Percentiles rank a stretch among this genome's conserved stretches.
phyloP scores from a whole-genome alignment of 345 rosid species.

The Rhizophora apiculata region DNA sequence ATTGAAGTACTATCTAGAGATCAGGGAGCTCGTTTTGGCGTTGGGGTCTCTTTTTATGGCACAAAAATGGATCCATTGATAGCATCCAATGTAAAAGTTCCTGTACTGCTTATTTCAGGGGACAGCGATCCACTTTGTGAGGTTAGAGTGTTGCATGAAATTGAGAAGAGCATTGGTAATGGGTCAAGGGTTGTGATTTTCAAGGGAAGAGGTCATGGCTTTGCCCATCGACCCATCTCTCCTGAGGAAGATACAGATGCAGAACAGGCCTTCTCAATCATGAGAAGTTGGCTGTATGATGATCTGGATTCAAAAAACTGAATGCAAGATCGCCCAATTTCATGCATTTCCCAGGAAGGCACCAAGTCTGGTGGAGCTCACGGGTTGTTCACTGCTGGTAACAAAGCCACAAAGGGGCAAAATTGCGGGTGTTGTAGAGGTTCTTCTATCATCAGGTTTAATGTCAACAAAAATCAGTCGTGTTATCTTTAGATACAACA shows the following conservation, averaged over 20 bases:
- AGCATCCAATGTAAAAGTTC: slow-evolving; percentile 51
- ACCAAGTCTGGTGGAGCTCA: neutral
- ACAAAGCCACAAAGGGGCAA: neutral
- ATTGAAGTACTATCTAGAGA: slow-evolving; percentile 62
- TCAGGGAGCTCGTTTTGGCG: slow-evolving; percentile 44
- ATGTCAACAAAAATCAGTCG: neutral
- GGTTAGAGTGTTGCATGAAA: slow-evolving; percentile 37
- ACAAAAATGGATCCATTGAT: slow-evolving; percentile 57
- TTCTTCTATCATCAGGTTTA: neutral
- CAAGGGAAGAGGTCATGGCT: slow-evolving; percentile 73
- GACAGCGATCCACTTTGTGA: slow-evolving; percentile 69
- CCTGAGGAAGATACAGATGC: slow-evolving; percentile 79
- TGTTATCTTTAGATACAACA: too few relatives aligned
- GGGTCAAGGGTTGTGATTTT: slow-evolving; percentile 55
- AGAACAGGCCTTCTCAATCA: slow-evolving; percentile 56
- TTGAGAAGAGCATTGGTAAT: slow-evolving; percentile 44
- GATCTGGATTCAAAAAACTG: slow-evolving; percentile 32
- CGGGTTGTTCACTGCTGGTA: neutral
- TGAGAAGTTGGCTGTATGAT: slow-evolving; percentile 73
- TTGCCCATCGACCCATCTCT: slow-evolving; percentile 67
- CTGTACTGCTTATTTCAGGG: slow-evolving; percentile 71
- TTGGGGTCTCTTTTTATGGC: slow-evolving; percentile 78
- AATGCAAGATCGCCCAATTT: neutral
- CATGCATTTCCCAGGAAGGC: neutral
- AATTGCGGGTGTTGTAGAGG: neutral